Conservation (phyloP, 2,329 filamentous ascomycete species). For the Colletotrichum kahawae region DNA sequence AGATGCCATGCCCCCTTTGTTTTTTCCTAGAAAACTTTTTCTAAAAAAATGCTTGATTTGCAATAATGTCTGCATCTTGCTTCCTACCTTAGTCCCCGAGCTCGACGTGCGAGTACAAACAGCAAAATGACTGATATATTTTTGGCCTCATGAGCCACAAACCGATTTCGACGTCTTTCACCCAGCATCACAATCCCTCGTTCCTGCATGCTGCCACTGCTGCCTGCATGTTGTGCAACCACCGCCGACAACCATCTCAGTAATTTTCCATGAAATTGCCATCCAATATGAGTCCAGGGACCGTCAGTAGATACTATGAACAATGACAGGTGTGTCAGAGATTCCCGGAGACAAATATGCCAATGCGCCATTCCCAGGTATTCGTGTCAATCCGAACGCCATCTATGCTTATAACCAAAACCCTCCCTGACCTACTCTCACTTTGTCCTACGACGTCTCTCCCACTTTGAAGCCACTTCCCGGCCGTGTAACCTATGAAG, state of each 20-base stretch:
- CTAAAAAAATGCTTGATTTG: neutral
- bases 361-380: slow-evolving; percentile 17
- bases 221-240: neutral
- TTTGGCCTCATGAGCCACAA: neutral
- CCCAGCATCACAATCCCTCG: neutral
- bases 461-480: neutral
- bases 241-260: neutral
- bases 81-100: neutral
- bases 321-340: neutral
- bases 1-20: neutral
- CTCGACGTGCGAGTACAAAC: neutral
- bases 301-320: neutral
- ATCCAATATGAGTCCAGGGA: neutral
- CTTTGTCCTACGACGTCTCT: neutral
- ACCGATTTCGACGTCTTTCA: neutral
- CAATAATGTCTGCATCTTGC: neutral
- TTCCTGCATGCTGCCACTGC: neutral
- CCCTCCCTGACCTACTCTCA: neutral
- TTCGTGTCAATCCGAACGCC: slow-evolving; percentile 18
- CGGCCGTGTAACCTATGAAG: neutral
- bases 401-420: slow-evolving; percentile 13
- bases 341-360: slow-evolving; percentile 5
- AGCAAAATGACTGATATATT: neutral
- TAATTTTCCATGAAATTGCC: slow-evolving; percentile 1
- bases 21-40: too few species aligned